These are phyloP conservation scores for Adansonia grandidieri DNA, from an alignment of 441 rosid species.

Conservation along the genomic window DNA sequence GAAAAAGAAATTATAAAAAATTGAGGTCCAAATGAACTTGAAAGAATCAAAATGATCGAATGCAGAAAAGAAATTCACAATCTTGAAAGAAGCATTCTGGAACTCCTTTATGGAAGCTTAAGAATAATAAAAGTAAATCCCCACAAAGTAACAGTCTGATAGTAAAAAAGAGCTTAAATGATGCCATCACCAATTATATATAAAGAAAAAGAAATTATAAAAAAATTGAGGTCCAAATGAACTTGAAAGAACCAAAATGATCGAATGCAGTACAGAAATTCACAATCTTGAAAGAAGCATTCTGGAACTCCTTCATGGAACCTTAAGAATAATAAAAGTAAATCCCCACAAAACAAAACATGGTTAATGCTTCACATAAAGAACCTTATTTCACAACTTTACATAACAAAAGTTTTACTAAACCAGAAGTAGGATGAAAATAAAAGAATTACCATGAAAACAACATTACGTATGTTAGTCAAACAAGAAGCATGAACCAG, in stretches of 20 bases:
- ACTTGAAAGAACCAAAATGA: slow-evolving; percentile 11
- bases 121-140: neutral
- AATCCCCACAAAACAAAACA: neutral
- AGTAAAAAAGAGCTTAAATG: neutral
- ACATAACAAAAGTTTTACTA: neutral
- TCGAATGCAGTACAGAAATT: neutral
- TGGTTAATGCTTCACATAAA: neutral
- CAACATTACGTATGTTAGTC: slow-evolving; percentile 81
- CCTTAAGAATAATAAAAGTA: neutral
- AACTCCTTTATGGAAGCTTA: neutral
- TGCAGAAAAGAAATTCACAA: neutral
- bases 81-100: neutral
- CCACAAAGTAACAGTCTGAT: neutral
- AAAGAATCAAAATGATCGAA: slow-evolving; percentile 2
- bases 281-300: neutral
- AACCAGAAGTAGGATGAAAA: neutral
- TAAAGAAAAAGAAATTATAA: neutral
- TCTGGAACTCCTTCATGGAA: neutral
- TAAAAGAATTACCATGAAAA: slow-evolving; percentile 71
- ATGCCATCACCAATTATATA: neutral
- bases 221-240: neutral
- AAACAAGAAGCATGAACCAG: slow-evolving; percentile 84
- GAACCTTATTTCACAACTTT: neutral
- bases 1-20: neutral
- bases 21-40: slow-evolving; percentile 11